Conservation (phyloP, 371 early-diverging fungal genomes). For the Nosema muscidifuracis region DNA sequence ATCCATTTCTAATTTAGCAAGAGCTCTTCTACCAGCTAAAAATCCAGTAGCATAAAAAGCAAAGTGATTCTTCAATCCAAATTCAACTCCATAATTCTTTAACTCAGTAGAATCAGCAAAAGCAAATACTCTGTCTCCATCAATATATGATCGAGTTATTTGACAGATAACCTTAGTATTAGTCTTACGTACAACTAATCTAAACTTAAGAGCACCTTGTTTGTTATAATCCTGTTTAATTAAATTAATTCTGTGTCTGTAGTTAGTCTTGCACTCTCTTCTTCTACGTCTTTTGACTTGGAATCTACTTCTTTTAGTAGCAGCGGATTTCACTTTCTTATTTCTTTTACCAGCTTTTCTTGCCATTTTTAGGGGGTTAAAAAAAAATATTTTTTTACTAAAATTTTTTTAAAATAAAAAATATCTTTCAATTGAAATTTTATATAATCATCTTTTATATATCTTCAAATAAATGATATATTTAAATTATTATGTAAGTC, state of each 20-base stretch:
- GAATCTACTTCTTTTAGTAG: slow-evolving; percentile 63
- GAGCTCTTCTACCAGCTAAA: slow-evolving; percentile 85
- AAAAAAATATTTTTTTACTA: no score
- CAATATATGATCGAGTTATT: slow-evolving; percentile 91
- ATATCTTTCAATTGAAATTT: no score
- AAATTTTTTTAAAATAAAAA: no score
- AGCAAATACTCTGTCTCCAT: slow-evolving; percentile 90
- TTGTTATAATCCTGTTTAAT: slow-evolving; percentile 98
- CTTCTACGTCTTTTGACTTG: slow-evolving; percentile 64
- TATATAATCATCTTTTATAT: no score
- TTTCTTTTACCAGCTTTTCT: slow-evolving; percentile 5
- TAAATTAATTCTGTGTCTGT: slow-evolving; percentile 96
- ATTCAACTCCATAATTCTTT: slow-evolving; percentile 88
- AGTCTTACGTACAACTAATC: slow-evolving; percentile 98
- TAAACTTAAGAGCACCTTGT: slow-evolving; percentile 98
- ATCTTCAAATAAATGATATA: no score
- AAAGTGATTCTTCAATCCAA: slow-evolving; percentile 99
- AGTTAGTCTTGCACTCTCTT: slow-evolving; percentile 97
- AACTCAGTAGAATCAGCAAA: slow-evolving; percentile 97
- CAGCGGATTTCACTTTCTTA: slow-evolving; percentile 64
- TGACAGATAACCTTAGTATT: slow-evolving; percentile 93
- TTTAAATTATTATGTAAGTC: no score
- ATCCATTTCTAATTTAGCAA: slow-evolving; percentile 74
- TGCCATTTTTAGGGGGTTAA: slow-evolving; percentile 9
- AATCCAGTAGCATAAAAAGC: slow-evolving; percentile 98